These are phyloP conservation scores for Argentina anserina DNA, from an alignment of 306 rosid species.

Conservation along the genomic window DNA sequence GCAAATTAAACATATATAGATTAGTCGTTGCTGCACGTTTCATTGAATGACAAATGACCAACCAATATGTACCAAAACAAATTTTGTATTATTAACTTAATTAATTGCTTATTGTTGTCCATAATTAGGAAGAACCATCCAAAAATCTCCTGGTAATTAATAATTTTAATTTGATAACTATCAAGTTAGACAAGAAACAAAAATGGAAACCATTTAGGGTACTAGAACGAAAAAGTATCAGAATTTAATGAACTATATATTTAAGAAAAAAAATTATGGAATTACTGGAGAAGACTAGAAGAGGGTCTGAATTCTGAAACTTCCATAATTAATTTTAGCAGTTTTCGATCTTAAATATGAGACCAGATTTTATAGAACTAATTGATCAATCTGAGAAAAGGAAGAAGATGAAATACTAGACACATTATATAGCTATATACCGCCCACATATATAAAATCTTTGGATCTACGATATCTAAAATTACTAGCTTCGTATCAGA, in stretches of 20 bases:
- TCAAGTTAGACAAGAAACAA: background rate
- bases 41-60: background rate
- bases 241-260: background rate
- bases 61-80: background rate
- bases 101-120: background rate
- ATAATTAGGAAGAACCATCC: background rate
- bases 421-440: background rate
- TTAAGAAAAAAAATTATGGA: background rate
- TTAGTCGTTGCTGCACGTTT: background rate
- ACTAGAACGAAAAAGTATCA: background rate
- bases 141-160: background rate
- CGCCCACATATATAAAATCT: background rate
- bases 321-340: background rate
- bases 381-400: background rate
- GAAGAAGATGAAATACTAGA: background rate
- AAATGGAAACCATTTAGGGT: background rate
- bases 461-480: background rate
- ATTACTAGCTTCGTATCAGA: background rate
- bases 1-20: background rate
- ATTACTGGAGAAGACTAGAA: background rate
- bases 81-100: background rate
- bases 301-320: background rate
- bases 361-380: background rate
- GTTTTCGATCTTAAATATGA: background rate
- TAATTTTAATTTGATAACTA: background rate